phyloP scores from a whole-genome alignment of 148 eudicot species.

The Vaccinium myrtillus region DNA sequence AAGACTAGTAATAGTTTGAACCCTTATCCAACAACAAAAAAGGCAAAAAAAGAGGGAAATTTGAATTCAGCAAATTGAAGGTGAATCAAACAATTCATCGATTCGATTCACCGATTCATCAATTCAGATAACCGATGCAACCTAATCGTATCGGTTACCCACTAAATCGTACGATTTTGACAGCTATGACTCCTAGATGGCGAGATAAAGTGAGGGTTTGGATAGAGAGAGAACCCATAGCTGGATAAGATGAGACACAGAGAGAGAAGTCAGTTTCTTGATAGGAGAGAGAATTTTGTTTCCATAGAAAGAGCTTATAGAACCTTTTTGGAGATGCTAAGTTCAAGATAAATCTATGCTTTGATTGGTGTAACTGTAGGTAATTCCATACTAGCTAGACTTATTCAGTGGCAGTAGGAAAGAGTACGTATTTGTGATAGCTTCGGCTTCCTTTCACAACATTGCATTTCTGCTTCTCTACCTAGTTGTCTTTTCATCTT shows the following conservation, averaged over 20 bases:
- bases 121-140: neutral
- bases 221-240: neutral
- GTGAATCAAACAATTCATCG: neutral
- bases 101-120: neutral
- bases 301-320: neutral
- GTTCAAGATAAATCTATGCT: neutral
- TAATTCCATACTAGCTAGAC: neutral
- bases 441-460: neutral
- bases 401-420: neutral
- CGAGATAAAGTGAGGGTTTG: neutral
- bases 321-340: neutral
- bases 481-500: neutral
- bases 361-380: neutral
- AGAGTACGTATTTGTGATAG: neutral
- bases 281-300: neutral
- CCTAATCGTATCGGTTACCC: neutral
- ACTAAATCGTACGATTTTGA: no score
- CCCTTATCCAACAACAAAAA: neutral
- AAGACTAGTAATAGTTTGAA: neutral
- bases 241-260: neutral
- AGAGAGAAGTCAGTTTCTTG: neutral
- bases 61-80: no score
- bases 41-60: neutral
- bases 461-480: neutral
- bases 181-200: no score